Conservation (phyloP, 2,329 filamentous ascomycete species). For the Coniochaeta pulveracea region DNA sequence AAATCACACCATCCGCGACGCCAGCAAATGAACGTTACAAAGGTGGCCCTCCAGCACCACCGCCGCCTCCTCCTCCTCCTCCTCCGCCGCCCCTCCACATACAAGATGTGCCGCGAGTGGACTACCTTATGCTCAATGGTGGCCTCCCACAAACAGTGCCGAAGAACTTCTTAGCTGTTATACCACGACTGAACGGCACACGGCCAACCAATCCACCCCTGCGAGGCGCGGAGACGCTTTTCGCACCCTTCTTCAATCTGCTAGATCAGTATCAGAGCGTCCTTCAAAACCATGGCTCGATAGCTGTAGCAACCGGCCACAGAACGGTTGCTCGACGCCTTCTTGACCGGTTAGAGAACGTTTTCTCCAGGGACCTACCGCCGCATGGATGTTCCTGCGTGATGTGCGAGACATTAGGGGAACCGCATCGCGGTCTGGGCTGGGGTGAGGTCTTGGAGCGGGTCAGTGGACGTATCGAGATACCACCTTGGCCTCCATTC, state of each 20-base stretch:
- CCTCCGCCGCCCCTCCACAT: slow-evolving; percentile 65
- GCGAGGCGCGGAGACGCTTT: slow-evolving; percentile 59
- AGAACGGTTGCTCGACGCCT: slow-evolving; percentile 84
- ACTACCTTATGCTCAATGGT: slow-evolving; percentile 85
- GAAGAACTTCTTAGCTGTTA: slow-evolving; percentile 58
- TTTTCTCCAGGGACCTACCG: slow-evolving; percentile 87
- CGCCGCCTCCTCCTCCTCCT: slow-evolving; percentile 48
- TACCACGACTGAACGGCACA: slow-evolving; percentile 44
- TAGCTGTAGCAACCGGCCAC: slow-evolving; percentile 92
- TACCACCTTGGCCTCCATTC: slow-evolving; percentile 85
- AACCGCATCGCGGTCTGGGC: slow-evolving; percentile 63
- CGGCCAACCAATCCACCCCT: slow-evolving; percentile 54
- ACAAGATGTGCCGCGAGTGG: slow-evolving; percentile 68
- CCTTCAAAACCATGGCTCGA: slow-evolving; percentile 70
- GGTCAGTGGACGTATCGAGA: slow-evolving; percentile 76
- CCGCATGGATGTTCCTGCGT: slow-evolving; percentile 76
- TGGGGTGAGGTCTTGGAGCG: slow-evolving; percentile 95
- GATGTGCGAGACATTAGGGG: slow-evolving; percentile 58
- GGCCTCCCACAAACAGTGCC: slow-evolving; percentile 64
- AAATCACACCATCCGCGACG: slow-evolving; percentile 25
- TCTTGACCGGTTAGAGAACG: slow-evolving; percentile 81
- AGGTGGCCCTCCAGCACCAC: slow-evolving; percentile 26
- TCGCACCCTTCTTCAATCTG: slow-evolving; percentile 70
- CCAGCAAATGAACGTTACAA: slow-evolving; percentile 22
- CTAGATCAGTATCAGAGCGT: slow-evolving; percentile 81